Conservation (phyloP, 768 basidiomycete species). For the Auriscalpium vulgare region DNA sequence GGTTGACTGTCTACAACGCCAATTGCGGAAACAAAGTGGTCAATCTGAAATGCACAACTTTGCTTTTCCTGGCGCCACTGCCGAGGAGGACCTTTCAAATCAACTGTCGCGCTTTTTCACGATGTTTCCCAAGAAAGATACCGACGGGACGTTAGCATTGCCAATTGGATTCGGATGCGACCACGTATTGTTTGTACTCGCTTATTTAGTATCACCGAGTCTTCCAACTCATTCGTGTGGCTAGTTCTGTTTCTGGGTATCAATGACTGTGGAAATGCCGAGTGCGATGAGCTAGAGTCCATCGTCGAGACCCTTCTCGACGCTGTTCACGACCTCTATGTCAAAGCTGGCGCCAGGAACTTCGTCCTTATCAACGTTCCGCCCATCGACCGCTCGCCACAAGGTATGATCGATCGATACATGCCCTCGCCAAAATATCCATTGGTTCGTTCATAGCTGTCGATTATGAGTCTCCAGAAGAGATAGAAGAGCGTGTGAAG, state of each 20-base stretch:
- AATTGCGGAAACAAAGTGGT: background rate
- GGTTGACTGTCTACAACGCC: background rate
- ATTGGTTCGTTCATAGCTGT: background rate
- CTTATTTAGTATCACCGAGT: background rate
- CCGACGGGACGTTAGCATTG: background rate
- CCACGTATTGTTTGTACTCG: background rate
- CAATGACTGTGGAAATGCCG: slow-evolving; percentile 30
- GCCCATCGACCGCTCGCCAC: slow-evolving; percentile 29
- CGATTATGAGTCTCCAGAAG: background rate
- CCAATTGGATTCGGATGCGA: slow-evolving; percentile 5
- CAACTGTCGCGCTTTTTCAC: slow-evolving; percentile 15
- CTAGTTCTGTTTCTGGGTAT: slow-evolving; percentile 30
- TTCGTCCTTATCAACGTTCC: slow-evolving; percentile 33
- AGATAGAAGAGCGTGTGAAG: slow-evolving; percentile 13
- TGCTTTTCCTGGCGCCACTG: slow-evolving; percentile 18
- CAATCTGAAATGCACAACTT: slow-evolving; percentile 10
- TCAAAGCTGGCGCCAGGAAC: slow-evolving; percentile 26
- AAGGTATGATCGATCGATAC: slow-evolving; percentile 19
- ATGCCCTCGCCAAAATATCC: background rate
- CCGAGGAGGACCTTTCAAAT: slow-evolving; percentile 16
- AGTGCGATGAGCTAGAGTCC: slow-evolving; percentile 21
- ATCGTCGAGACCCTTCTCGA: slow-evolving; percentile 22
- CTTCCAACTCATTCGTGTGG: background rate
- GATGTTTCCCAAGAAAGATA: background rate
- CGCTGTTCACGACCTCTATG: slow-evolving; percentile 24